phyloP scores from a whole-genome alignment of 1,284 basidiomycete genomes.

The Tilletia setariae region DNA sequence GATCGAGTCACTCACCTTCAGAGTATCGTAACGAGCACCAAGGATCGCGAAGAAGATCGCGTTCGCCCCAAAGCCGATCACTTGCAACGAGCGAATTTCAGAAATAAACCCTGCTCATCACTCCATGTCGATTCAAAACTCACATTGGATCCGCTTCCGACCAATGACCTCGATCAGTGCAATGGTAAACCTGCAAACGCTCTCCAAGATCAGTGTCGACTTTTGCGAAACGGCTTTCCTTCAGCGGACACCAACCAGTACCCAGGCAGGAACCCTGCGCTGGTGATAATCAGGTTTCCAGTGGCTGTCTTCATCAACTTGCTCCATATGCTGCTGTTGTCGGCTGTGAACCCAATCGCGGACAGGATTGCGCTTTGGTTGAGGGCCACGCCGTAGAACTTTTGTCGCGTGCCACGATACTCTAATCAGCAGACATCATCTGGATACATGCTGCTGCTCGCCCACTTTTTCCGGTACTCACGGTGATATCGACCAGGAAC shows the following conservation, averaged over 20 bases:
- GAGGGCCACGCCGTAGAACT: constrained; percentile 72
- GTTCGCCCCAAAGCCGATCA: constrained; percentile 50
- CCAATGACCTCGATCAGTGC: constrained; percentile 46
- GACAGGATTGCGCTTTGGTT: constrained; percentile 68
- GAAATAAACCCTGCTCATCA: too few species aligned
- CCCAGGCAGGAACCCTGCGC: constrained; percentile 50
- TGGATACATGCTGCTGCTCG: too few species aligned
- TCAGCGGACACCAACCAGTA: constrained; percentile 29
- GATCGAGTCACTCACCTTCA: constrained; percentile 21
- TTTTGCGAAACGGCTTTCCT: background rate
- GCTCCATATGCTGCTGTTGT: constrained; percentile 49
- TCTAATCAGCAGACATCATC: background rate
- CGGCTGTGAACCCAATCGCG: constrained; percentile 64
- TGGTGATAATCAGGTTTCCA: constrained; percentile 49
- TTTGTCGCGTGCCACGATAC: background rate
- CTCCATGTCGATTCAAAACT: too few species aligned
- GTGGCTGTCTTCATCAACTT: constrained; percentile 62
- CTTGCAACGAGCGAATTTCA: too few species aligned
- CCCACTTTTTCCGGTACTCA: constrained; percentile 3
- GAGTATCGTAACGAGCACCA: constrained; percentile 43
- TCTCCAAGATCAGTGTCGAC: background rate
- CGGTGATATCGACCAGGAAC: constrained; percentile 61
- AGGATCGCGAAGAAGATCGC: constrained; percentile 52
- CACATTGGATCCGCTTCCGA: constrained; percentile 50
- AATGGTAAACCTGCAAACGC: constrained; percentile 31